These are phyloP conservation scores for Aquanectria penicillioides DNA, from an alignment of 2,329 filamentous ascomycete species.

Conservation along the genomic window DNA sequence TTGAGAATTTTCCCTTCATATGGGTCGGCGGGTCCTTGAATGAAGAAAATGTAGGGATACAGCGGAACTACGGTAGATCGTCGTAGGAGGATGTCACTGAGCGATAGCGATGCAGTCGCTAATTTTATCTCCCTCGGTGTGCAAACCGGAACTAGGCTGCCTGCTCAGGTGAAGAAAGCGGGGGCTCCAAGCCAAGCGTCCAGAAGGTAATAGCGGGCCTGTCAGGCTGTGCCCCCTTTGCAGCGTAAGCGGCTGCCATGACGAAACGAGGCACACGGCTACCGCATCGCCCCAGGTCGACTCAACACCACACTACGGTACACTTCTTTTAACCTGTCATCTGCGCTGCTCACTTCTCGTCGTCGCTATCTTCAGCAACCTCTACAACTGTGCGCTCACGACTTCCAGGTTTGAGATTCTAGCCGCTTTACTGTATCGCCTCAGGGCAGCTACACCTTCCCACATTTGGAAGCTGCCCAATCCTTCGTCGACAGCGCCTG, in stretches of 20 bases:
- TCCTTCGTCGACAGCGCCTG: conserved; percentile 24
- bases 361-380: conserved; percentile 1
- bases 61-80: too few relatives aligned
- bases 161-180: conserved; percentile 7
- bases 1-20: too few relatives aligned
- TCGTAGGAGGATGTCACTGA: background rate
- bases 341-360: background rate
- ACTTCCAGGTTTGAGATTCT: background rate
- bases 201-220: conserved; percentile 28
- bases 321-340: conserved; percentile 18
- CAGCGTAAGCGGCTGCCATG: conserved; percentile 41
- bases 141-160: too few relatives aligned
- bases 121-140: conserved; percentile 12
- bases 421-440: background rate
- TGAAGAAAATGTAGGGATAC: too few relatives aligned
- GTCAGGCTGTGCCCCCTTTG: conserved; percentile 38
- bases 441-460: conserved; percentile 11
- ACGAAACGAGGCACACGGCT: conserved; percentile 36
- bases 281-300: conserved; percentile 13
- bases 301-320: conserved; percentile 13
- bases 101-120: conserved; percentile 22
- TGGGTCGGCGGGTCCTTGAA: conserved; percentile 2
- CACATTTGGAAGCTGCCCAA: conserved; percentile 23
- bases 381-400: background rate
- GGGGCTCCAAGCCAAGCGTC: conserved; percentile 29